These are phyloP conservation scores for Aspergillus fructus DNA, from an alignment of 2,329 filamentous ascomycete species.

Conservation along the genomic window DNA sequence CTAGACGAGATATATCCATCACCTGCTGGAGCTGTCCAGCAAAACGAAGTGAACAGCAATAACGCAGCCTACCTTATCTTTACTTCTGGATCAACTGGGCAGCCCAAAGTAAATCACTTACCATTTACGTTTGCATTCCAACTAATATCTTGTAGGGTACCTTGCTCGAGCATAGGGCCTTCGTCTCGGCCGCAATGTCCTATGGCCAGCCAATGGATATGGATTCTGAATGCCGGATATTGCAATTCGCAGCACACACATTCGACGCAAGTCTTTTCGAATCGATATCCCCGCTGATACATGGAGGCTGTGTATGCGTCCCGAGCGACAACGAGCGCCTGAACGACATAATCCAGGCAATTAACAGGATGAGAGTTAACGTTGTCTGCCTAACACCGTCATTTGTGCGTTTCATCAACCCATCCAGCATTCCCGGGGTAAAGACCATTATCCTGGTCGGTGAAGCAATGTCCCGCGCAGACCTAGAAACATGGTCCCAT, in stretches of 20 bases:
- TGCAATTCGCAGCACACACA: slow-evolving; percentile 57
- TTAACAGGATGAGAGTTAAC: slow-evolving; percentile 54
- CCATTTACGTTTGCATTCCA: background rate
- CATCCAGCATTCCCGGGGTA: slow-evolving; percentile 44
- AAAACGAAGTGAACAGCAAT: slow-evolving; percentile 25
- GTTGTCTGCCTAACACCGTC: slow-evolving; percentile 61
- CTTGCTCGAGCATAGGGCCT: slow-evolving; percentile 61
- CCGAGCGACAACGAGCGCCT: slow-evolving; percentile 52
- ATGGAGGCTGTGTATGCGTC: slow-evolving; percentile 60
- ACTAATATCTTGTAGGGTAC: slow-evolving; percentile 48
- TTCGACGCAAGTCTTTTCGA: slow-evolving; percentile 58
- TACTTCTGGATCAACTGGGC: slow-evolving; percentile 56
- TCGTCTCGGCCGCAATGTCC: slow-evolving; percentile 55
- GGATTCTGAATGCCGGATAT: slow-evolving; percentile 53
- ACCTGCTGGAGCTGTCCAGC: slow-evolving; percentile 14
- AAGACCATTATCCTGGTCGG: slow-evolving; percentile 45
- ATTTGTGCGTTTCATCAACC: slow-evolving; percentile 51
- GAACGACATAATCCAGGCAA: slow-evolving; percentile 50
- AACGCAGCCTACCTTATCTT: slow-evolving; percentile 59
- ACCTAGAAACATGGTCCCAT: slow-evolving; percentile 38
- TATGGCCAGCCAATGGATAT: slow-evolving; percentile 54
- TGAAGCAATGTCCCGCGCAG: slow-evolving; percentile 49
- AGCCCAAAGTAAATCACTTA: slow-evolving; percentile 46
- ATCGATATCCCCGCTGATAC: slow-evolving; percentile 53
- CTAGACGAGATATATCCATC: slow-evolving; percentile 24